Base-by-base conservation (phyloP, 352 stramenopile species). In the Globisporangium mamillatum region DNA sequence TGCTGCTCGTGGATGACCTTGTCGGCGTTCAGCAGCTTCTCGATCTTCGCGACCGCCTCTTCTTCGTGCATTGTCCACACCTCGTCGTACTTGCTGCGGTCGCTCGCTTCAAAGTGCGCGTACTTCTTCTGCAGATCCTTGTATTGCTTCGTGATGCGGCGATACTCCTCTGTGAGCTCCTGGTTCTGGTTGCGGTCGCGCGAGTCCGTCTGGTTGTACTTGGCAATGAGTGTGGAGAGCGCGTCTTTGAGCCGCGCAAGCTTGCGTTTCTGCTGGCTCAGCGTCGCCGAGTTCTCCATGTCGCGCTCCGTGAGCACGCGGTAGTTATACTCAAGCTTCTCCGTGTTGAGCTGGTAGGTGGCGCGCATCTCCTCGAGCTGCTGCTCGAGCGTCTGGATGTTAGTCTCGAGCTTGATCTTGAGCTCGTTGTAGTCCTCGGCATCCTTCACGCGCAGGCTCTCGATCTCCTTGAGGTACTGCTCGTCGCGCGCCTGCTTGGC, bases 241-340 rank as follows among this genome's bases (percentile, higher is more conserved):
- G 92, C 88, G 63, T 97, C 94, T 69, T 98, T 98, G 66, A 98
- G 81, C 10, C 93, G 84, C 34, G 85, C 90, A 36, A 98, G 71
- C 71, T 98, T 98, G 61, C 91, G 84, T 78, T 98, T 98, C 71
- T 98, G 95, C 72, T 97, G 88, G 24, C 79, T 88, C 27, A 98
- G 68, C 10, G 91, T 98, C 22, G 87, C 91, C 38, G 87, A 97
- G 77, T 98, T 98, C 61, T 98, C 95, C 85, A 97, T 97, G 67
- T 98, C 94, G 18, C 93, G 80, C 66, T 98, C 94, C 0, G 90
- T 98, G 10, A 98, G 81, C 8, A 98, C 93, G 27, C 94, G 83
- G 76, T 98, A 98, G 70, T 98, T 98, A 78, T 98, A 98, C 77
- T 98, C 95, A 59, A 98, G 86, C 71, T 98, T 98, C 67, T 98